Percentiles rank a stretch among this genome's conserved stretches.
These are phyloP conservation scores for Yamadazyma membranifaciens DNA, from an alignment of 1,139 yeast species.

Conservation along the genomic window DNA sequence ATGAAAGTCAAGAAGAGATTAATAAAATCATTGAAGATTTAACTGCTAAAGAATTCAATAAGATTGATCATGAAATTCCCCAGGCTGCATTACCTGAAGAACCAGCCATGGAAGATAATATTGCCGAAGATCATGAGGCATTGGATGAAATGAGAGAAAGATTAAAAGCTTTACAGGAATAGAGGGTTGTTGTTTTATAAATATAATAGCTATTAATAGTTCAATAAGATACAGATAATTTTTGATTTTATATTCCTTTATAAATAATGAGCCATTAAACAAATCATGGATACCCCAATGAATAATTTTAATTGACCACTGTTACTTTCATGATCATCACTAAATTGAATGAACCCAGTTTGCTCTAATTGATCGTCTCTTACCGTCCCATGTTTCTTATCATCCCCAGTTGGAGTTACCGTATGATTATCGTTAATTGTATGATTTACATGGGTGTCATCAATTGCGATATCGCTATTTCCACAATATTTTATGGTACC, in stretches of 20 bases:
- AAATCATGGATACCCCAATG: conserved; percentile 5
- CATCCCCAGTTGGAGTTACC: neutral
- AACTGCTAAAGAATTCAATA: conserved; percentile 43
- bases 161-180: conserved; percentile 52
- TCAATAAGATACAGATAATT: no score
- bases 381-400: neutral
- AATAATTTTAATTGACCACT: conserved; percentile 4
- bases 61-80: conserved; percentile 44
- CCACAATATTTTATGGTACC: conserved; percentile 3
- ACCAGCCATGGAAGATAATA: conserved; percentile 23
- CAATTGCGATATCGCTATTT: neutral
- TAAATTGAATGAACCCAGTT: conserved; percentile 1
- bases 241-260: conserved; percentile 1
- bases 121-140: conserved; percentile 69
- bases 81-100: conserved; percentile 29
- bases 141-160: conserved; percentile 88
- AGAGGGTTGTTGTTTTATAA: neutral
- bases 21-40: conserved; percentile 46
- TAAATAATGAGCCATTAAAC: conserved; percentile 8
- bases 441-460: neutral
- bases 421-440: neutral
- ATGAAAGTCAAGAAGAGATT: conserved; percentile 70
- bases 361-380: no score
- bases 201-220: neutral
- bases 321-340: conserved; percentile 7